Base-by-base conservation (phyloP, 2,329 filamentous ascomycete genomes). In the Akanthomyces lecanii region DNA sequence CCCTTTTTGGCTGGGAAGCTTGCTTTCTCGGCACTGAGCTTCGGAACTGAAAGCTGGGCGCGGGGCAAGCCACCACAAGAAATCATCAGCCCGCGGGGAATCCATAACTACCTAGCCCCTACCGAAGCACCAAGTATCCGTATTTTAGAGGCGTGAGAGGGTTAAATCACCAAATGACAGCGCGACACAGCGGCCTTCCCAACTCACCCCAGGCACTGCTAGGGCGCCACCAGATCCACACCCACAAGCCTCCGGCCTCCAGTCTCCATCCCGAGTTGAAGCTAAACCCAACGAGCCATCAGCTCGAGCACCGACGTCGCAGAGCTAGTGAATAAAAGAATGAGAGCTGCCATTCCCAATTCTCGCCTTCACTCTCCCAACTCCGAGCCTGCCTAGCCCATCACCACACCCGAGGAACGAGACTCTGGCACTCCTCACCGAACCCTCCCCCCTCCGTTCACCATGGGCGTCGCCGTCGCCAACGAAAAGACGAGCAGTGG, bases 401-500 rank as follows among this genome's bases (percentile, higher is more conserved):
- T 30, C 10, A 14, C 8, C 38, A 40, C 38, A 14, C 5, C 14
- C 57, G 30, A 61, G 23, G 40, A 33, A 28, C 28, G 16, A 45
- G 33, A 18, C 2, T 28, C 25, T 23, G 23, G 23, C 25, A 10
- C 44, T 48, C 45, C 21, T 8, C 40, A 10, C 55, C 30, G 30
- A 45, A 30, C 28, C 28, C 28, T 30, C 28, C 28, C 28, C 28
- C 28, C 28, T 30, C 5, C 28, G 4, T 30, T 48, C 60, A 55
- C 50, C 54, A 69, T 69, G 68, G 66, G 63, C 44, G 63, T 54
- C 51, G 51, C 53, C 48, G 16, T 51, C 54, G 56, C 56, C 21
- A 62, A 65, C 38, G 67, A 68, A 60, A 67, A 69, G 64, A 63
- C 57, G 5, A 62, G 62, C 66, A 50, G 4, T 30, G 61, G 45